phyloP scores from a whole-genome alignment of 768 basidiomycete genomes.

The Saitozyma sp. region DNA sequence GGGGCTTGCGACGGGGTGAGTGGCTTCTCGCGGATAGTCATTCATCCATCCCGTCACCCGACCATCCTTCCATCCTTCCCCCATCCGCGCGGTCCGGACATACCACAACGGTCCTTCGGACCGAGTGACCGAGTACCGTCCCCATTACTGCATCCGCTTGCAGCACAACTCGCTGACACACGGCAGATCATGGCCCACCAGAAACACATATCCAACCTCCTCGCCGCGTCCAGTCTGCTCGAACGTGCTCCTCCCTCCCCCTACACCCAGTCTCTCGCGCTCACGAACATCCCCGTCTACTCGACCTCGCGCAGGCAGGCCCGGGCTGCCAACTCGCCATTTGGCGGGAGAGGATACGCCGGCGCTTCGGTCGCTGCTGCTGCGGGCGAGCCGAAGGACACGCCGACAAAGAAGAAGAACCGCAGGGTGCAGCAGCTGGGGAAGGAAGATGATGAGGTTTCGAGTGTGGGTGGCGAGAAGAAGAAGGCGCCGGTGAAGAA shows the following conservation, averaged over 20 bases:
- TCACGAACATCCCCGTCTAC: slow-evolving; percentile 19
- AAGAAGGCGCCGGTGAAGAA: slow-evolving; percentile 35
- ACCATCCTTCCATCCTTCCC: not conserved
- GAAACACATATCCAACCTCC: slow-evolving; percentile 47
- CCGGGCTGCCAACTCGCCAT: slow-evolving; percentile 42
- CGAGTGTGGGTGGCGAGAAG: slow-evolving; percentile 32
- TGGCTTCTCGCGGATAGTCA: slow-evolving; percentile 42
- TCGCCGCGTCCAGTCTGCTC: slow-evolving; percentile 50
- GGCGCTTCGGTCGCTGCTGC: slow-evolving; percentile 11
- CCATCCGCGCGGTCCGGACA: not conserved
- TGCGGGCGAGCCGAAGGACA: slow-evolving; percentile 25
- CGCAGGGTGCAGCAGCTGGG: slow-evolving; percentile 33
- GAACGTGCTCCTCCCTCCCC: slow-evolving; percentile 37
- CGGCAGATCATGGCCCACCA: slow-evolving; percentile 51
- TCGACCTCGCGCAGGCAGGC: slow-evolving; percentile 21
- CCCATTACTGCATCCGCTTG: not conserved
- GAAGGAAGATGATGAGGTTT: slow-evolving; percentile 41
- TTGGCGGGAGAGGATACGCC: slow-evolving; percentile 25
- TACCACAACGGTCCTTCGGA: not conserved
- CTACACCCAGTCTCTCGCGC: slow-evolving; percentile 39
- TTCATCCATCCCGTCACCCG: not conserved
- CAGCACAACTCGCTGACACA: slow-evolving; percentile 1
- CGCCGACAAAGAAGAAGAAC: slow-evolving; percentile 50
- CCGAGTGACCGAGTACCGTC: not conserved
- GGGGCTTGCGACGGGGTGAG: slow-evolving; percentile 86